Evolutionary conservation across 106 monocot species (phyloP), one percentile per base, ranked within the genome.

Genomic region (Dioscorea zingiberensis): DNA sequence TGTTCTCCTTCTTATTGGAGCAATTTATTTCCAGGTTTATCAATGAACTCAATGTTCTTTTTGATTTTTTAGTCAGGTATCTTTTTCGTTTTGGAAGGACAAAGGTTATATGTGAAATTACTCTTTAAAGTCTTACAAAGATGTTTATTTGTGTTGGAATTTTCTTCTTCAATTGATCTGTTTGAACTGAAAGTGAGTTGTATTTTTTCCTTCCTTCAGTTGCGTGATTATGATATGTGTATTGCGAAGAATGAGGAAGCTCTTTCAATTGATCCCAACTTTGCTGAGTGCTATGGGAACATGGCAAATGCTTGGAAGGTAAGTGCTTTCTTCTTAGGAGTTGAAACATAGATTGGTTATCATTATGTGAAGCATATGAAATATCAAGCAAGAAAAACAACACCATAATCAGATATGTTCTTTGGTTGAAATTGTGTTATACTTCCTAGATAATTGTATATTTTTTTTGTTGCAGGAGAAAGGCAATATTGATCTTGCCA

Each of bases 271-370:
- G 72, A 91, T 55, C 91, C 91, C 12, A 78, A 79, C 47, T 88
- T 95, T 71, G 91, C 91, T 13, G 95, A 95, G 71, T 95, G 91
- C 69, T 95, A 88, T 71, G 95, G 95, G 7, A 95, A 95, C 74
- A 95, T 95, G 95, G 95, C 91, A 53, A 95, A 95, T 91, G 95
- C 95, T 45, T 91, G 85, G 91, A 95, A 91, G 91, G 95, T 91
- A 77, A 46, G 18, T 44, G 44, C 13, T 69, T 18, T 6, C 0
- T 21, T 53, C 25, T 22, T 49, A n/a, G 45, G 23, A 46, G 0
- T 19, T 23, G 23, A 56, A 56, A 21, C 11, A 23, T 56, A 24
- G 8, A 24, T 56, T 4, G 2, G 18, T 51, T 9, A 51, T 1
- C 51, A 19, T 16, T 18, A 19, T 4, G 51, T 16, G 14, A 15